Conservation (phyloP, 768 basidiomycete genomes). For the Hirschioporus abietinus region DNA sequence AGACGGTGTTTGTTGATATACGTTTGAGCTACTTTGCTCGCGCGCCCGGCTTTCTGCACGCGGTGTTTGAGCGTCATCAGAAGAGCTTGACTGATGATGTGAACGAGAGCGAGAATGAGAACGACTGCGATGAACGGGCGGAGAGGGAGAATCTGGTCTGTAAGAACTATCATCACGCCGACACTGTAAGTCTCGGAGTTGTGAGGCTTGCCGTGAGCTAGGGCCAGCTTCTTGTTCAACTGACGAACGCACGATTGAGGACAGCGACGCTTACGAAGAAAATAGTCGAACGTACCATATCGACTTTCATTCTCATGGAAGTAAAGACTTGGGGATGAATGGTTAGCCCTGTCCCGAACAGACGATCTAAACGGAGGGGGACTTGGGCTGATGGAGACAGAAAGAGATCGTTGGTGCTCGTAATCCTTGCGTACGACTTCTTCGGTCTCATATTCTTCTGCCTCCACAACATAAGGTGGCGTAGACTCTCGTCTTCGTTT, state of each 20-base stretch:
- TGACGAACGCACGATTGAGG: neutral
- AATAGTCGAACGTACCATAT: constrained; percentile 1
- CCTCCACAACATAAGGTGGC: neutral
- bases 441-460: neutral
- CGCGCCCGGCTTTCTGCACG: neutral
- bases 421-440: neutral
- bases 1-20: neutral
- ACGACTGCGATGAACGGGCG: neutral
- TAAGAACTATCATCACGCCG: neutral
- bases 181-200: neutral
- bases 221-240: neutral
- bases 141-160: neutral
- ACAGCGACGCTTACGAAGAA: neutral
- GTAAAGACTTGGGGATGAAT: neutral
- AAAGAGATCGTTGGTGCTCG: neutral
- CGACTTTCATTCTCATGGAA: neutral
- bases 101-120: neutral
- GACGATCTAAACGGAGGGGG: neutral
- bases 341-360: neutral
- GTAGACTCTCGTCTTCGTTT: neutral
- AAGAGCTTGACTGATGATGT: neutral
- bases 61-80: neutral
- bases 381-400: neutral
- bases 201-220: neutral
- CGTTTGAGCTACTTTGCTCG: neutral